Percentiles rank a stretch among this genome's conserved stretches.
Conservation (phyloP, 1,139 yeast genomes). For the Magnusiomyces suaveolens region DNA sequence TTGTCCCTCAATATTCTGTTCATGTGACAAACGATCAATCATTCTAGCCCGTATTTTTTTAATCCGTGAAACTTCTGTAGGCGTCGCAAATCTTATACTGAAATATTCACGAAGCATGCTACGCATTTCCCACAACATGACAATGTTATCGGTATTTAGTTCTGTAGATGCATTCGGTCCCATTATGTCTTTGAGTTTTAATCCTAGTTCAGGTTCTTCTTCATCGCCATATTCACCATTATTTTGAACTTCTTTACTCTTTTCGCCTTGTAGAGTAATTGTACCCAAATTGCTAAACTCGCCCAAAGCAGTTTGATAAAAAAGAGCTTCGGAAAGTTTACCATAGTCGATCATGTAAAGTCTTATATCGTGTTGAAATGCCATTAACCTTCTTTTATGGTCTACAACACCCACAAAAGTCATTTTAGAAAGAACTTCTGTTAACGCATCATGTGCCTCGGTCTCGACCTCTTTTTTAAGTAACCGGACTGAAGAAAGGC, state of each 20-base stretch:
- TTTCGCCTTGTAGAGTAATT: slow-evolving; percentile 29
- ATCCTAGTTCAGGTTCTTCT: slow-evolving; percentile 8
- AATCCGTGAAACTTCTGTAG: neutral
- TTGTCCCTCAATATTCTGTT: too few species aligned
- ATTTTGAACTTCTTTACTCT: slow-evolving; percentile 25
- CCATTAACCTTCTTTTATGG: slow-evolving; percentile 53
- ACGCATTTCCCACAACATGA: slow-evolving; percentile 21
- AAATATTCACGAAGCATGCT: slow-evolving; percentile 83
- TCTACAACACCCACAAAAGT: slow-evolving; percentile 82
- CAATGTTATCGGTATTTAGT: slow-evolving; percentile 10
- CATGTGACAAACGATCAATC: neutral
- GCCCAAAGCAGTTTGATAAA: slow-evolving; percentile 68
- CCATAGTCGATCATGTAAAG: slow-evolving; percentile 76
- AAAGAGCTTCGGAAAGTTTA: slow-evolving; percentile 51
- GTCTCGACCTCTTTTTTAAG: slow-evolving; percentile 45
- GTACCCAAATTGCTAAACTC: slow-evolving; percentile 80
- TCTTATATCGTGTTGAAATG: slow-evolving; percentile 74
- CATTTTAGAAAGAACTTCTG: slow-evolving; percentile 59
- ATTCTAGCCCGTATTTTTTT: neutral
- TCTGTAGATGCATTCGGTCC: slow-evolving; percentile 3
- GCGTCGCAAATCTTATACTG: slow-evolving; percentile 36
- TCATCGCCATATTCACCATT: slow-evolving; percentile 18
- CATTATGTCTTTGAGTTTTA: slow-evolving; percentile 16
- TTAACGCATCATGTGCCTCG: slow-evolving; percentile 43
- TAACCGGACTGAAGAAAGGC: slow-evolving; percentile 35